Evolutionary conservation across 257 asterid species (phyloP), one percentile per base, ranked within the genome.

Genomic region (Cordia subcordata): DNA sequence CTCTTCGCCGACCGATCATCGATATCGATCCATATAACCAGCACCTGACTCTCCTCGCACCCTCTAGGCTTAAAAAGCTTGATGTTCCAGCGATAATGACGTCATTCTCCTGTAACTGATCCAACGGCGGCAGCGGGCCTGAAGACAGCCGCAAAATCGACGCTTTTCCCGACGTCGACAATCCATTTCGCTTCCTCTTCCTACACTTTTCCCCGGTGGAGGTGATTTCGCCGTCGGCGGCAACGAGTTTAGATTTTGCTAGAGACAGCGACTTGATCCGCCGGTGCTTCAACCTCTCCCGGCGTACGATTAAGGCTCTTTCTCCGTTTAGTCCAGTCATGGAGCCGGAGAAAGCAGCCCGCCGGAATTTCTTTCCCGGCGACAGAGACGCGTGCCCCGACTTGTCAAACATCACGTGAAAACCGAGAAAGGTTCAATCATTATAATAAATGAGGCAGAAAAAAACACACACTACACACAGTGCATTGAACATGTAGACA

Each of bases 1-100:
- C 86, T 13, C 85, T 72, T 72, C 96, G 59, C 39, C 88, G 68
- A 5, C 96, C 95, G 19, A 83, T 81, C 4, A 77, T 61, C 35
- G 94, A 79, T 6, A 72, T 58, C 61, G 53, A 61, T 1, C 96
- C 92, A 51, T 78, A 76, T 11, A 73, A 57, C 60, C 14, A 19
- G 56, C 71, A 57, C 68, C 54, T 49, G 12, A 44, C 54, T 5
- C 38, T 54, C 47, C 37, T 5, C 3, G 37, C 38, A 3, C 15
- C 8, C 62, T 61, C 73, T 55, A 22, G 67, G 15, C 19, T 45
- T 56, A 11, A 39, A 50, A 49, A 37, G 23, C 35, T 27, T 27
- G 16, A 3, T 3, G 10, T 14, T 50, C 32, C 32, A 18, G 33
- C 17, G 17, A 27, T 27, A 27, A 35, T 38, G 58, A 12, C 40